These are phyloP conservation scores for Moricandia moricandioides DNA, from an alignment of 345 rosid genomes.

Conservation along the genomic window DNA sequence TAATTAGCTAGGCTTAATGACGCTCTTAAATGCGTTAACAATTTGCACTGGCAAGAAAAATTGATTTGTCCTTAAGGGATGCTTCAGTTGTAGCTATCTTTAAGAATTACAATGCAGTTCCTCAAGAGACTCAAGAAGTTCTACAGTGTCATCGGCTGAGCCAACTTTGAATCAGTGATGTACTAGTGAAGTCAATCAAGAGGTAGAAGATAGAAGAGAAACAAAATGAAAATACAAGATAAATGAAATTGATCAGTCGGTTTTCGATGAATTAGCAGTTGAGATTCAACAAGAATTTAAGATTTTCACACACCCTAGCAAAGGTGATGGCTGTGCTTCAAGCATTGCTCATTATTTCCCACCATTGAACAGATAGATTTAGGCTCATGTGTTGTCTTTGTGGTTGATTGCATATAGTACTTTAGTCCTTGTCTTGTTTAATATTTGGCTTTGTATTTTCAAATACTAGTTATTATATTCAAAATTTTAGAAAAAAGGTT, in stretches of 20 bases:
- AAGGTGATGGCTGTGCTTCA: conserved; percentile 30
- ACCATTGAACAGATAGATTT: conserved; percentile 11
- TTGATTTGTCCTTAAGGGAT: conserved; percentile 52
- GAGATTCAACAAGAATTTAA: conserved; percentile 70
- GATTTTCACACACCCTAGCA: conserved; percentile 52
- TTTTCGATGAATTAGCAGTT: conserved; percentile 57
- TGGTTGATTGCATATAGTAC: not conserved
- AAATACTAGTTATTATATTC: not conserved
- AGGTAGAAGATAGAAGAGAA: conserved; percentile 40
- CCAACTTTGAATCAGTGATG: not conserved
- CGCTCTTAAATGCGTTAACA: not conserved
- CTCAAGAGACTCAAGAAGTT: conserved; percentile 39
- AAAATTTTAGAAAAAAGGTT: not conserved
- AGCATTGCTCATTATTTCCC: conserved; percentile 67
- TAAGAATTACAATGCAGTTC: conserved; percentile 39
- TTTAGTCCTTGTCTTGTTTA: not conserved
- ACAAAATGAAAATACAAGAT: conserved; percentile 52
- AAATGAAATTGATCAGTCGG: conserved; percentile 73
- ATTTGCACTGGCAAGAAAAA: not conserved
- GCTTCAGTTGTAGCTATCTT: conserved; percentile 62
- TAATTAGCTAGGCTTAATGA: not conserved
- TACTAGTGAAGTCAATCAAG: conserved; percentile 24
- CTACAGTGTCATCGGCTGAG: conserved; percentile 10
- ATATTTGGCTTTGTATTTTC: not conserved
- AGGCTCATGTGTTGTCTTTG: too few species aligned